Base-by-base conservation (phyloP, 495 filamentous ascomycete genomes). In the Coniosporium apollinis region DNA sequence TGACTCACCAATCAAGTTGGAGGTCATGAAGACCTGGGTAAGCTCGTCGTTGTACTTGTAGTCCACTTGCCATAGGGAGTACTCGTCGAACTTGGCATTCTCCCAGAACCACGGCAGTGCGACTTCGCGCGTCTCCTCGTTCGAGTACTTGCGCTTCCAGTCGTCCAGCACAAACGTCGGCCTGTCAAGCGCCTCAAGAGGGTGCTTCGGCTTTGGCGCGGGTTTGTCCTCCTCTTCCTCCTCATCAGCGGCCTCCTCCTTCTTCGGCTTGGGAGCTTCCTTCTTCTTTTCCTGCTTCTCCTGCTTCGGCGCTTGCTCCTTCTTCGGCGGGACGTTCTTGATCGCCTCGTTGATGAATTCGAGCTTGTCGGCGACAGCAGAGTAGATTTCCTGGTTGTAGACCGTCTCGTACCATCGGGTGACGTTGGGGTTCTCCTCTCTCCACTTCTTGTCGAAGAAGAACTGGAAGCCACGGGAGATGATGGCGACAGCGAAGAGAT, bases 21-120 rank as follows among this genome's bases (percentile, higher is more conserved):
- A 81, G 42, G 82, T 79, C 89, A 97, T 97, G 78, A 97, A 97
- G 54, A 79, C 80, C 54, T 84, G 65, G 50, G 84, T 94, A 48
- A 97, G 74, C 73, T 97, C 89, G 34, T 92, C 74, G 62, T 94
- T 87, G 71, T 96, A 96, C 70, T 92, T 94, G 74, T 94, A 99
- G 58, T 79, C 74, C 41, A 80, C 66, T 53, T 66, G 72, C 83
- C 83, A 99, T 49, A 99, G 60, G 24, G 84, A 91, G 71, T 89
- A 96, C 62, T 96, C 91, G 37, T 82, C 77, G 51, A 86, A 69
- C 41, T 85, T 86, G 61, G 70, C 72, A 54, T 92, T 77, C 66
- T 94, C 72, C 86, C 86, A 99, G 74, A 99, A 96, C 82, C 86
- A 99, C 54, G 87, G 85, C 46, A 96, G 61, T 46, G 86, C 82